Conservation (phyloP, 345 rosid genomes). For the Syzygium aromaticum region DNA sequence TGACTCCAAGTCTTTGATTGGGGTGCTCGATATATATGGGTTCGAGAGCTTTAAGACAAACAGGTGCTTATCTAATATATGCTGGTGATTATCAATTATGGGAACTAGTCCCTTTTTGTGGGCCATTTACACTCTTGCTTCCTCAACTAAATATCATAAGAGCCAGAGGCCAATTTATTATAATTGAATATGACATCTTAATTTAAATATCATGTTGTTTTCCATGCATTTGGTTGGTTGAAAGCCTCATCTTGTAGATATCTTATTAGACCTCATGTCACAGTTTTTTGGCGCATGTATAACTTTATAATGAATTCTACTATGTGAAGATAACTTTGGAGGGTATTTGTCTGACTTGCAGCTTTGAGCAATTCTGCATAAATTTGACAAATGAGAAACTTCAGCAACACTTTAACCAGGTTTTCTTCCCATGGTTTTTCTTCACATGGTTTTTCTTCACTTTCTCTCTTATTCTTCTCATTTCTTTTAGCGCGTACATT, state of each 20-base stretch:
- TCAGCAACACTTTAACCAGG: slow-evolving; percentile 99
- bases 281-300: neutral
- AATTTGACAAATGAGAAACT: slow-evolving; percentile 98
- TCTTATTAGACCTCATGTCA: neutral
- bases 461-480: slow-evolving; percentile 2
- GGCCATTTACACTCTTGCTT: slow-evolving; percentile 1
- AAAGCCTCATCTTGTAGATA: neutral
- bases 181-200: neutral
- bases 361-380: slow-evolving; percentile 99
- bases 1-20: slow-evolving; percentile 77
- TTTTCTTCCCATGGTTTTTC: slow-evolving; percentile 17
- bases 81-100: slow-evolving; percentile 15
- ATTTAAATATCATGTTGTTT: neutral
- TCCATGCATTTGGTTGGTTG: neutral
- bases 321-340: neutral
- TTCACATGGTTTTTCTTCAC: neutral
- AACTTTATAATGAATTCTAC: neutral
- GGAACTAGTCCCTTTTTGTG: slow-evolving; percentile 18
- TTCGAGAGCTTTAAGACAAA: slow-evolving; percentile 99
- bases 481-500: slow-evolving; percentile 1
- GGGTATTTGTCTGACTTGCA: slow-evolving; percentile 18
- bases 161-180: neutral
- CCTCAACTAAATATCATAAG: neutral
- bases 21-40: slow-evolving; percentile 98
- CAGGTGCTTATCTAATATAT: slow-evolving; percentile 93